Conservation (phyloP, 495 filamentous ascomycete species). For the Penicillium canescens region DNA sequence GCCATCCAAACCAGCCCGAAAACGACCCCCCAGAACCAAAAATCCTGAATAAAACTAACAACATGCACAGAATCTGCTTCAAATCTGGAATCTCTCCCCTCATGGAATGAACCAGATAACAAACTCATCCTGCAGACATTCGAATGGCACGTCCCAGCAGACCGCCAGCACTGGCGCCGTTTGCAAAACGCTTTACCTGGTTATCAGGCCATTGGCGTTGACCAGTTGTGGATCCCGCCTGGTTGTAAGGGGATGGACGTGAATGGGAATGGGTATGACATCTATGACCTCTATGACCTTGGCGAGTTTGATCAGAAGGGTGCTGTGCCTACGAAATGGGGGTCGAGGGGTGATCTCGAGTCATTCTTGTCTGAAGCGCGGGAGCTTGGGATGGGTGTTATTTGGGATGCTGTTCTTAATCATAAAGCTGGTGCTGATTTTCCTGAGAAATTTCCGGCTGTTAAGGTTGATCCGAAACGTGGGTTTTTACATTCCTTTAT, state of each 20-base stretch:
- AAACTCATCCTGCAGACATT: conserved; percentile 68
- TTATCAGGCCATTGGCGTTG: conserved; percentile 61
- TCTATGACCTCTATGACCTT: conserved; percentile 75
- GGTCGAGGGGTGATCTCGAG: conserved; percentile 63
- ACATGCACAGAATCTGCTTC: conserved; percentile 24
- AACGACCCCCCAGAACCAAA: no score
- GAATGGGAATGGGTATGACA: conserved; percentile 71
- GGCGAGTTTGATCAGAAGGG: conserved; percentile 79
- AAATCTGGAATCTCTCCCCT: conserved; percentile 30
- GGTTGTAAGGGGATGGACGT: conserved; percentile 69
- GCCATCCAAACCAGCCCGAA: no score
- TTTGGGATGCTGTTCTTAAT: conserved; percentile 77
- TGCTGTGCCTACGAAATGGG: conserved; percentile 66
- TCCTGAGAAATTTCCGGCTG: conserved; percentile 56
- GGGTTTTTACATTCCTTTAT: conserved; percentile 3
- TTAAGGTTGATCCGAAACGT: conserved; percentile 62
- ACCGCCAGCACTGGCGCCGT: conserved; percentile 64
- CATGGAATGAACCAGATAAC: conserved; percentile 49
- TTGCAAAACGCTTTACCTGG: conserved; percentile 54
- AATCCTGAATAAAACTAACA: no score
- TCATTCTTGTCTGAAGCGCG: conserved; percentile 50
- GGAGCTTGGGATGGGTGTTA: conserved; percentile 56
- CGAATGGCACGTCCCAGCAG: conserved; percentile 73
- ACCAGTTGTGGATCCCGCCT: conserved; percentile 72
- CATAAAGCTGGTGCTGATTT: conserved; percentile 73